Evolutionary conservation across 108 stramenopile species (phyloP).

Genomic region (Epithemia pelagica): DNA sequence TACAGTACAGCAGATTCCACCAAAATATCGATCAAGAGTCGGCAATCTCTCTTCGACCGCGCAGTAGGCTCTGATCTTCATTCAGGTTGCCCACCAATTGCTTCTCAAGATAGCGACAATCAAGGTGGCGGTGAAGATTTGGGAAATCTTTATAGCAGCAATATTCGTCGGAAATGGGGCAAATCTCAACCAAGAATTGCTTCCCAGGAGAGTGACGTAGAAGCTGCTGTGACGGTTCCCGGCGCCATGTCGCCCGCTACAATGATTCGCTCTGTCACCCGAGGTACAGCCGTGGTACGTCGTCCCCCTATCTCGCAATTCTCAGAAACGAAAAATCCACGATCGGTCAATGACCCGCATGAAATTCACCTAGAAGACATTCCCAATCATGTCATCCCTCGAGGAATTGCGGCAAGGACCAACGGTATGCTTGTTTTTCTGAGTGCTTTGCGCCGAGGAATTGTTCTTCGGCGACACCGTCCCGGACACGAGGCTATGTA

Average conservation of each 20-base stretch:
- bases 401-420: slow-evolving; percentile 60
- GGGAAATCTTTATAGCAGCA: neutral
- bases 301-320: neutral
- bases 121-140: neutral
- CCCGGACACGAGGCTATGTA: slow-evolving; percentile 55
- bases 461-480: slow-evolving; percentile 77
- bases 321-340: slow-evolving; percentile 4
- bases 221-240: slow-evolving; percentile 8
- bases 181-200: neutral
- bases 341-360: slow-evolving; percentile 25
- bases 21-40: neutral
- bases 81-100: neutral
- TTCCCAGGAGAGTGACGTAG: neutral
- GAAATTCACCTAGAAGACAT: slow-evolving; percentile 17
- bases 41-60: slow-evolving; percentile 1
- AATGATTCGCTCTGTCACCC: neutral
- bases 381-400: slow-evolving; percentile 49
- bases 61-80: neutral
- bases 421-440: slow-evolving; percentile 74
- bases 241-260: slow-evolving; percentile 3
- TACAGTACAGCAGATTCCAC: slow-evolving; percentile 6
- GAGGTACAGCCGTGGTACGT: neutral
- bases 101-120: neutral
- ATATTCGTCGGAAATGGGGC: neutral
- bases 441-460: slow-evolving; percentile 67